Evolutionary conservation across 1,139 yeast genomes (phyloP).

Genomic region (Blastobotrys aristatus): DNA sequence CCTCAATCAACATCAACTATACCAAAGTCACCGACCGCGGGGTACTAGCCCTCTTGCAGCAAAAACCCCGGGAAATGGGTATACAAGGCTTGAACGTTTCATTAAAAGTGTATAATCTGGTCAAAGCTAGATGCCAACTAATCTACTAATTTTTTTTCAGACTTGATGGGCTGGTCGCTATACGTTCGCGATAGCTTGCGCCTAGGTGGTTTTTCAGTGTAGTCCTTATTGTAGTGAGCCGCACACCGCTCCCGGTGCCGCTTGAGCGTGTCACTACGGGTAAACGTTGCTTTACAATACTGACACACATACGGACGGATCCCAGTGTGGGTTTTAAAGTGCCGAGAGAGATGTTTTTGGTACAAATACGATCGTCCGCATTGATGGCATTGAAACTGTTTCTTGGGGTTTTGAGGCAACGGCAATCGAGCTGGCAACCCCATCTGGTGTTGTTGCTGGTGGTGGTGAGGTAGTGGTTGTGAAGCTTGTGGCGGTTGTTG

Average conservation of each 20-base stretch:
- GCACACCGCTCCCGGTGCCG: constrained; percentile 10
- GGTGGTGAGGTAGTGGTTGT: background rate
- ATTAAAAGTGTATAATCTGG: background rate
- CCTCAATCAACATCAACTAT: background rate
- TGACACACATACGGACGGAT: constrained; percentile 7
- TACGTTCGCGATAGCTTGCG: background rate
- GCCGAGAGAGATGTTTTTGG: constrained; percentile 11
- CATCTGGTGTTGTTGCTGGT: background rate
- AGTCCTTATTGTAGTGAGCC: background rate
- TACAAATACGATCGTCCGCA: constrained; percentile 4
- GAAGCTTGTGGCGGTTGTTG: background rate
- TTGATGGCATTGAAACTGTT: background rate
- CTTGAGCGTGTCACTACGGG: constrained; percentile 12
- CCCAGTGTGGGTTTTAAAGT: constrained; percentile 11
- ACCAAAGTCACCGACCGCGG: background rate
- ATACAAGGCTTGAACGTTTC: background rate
- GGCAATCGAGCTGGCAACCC: no score
- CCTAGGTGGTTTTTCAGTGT: background rate
- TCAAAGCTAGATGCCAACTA: background rate
- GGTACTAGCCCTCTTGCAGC: background rate
- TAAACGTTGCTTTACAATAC: constrained; percentile 6
- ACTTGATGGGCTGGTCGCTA: background rate
- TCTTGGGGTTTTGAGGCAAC: background rate
- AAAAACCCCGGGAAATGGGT: background rate
- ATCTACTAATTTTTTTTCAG: background rate